Percentiles rank a stretch among this genome's conserved stretches.
phyloP scores from a whole-genome alignment of 176 grass and related monocot species.

The Oryza rufipogon region DNA sequence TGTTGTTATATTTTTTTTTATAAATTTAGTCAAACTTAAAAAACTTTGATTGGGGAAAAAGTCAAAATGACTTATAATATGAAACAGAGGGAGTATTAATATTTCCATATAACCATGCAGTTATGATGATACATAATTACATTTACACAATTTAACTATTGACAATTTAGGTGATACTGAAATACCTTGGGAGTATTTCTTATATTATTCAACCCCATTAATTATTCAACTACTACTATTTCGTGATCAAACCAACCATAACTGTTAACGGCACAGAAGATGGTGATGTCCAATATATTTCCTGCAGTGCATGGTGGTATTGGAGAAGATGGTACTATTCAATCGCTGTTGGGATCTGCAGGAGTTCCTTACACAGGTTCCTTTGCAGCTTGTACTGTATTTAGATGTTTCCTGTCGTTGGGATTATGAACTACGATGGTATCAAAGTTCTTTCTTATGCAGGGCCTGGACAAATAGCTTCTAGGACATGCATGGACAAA shows the following conservation, averaged over 20 bases:
- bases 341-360: constrained; percentile 78
- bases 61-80: too few relatives aligned
- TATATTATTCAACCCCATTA: neutral
- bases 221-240: neutral
- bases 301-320: constrained; percentile 95
- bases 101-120: neutral
- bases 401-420: constrained; percentile 6
- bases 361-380: constrained; percentile 91
- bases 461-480: constrained; percentile 86
- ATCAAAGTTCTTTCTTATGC: constrained; percentile 33
- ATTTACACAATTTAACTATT: neutral
- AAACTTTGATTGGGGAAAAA: too few relatives aligned
- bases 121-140: neutral
- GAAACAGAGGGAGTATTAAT: neutral
- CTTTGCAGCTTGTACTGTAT: neutral
- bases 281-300: constrained; percentile 21
- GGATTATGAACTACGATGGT: constrained; percentile 34
- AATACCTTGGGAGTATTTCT: neutral
- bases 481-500: constrained; percentile 95
- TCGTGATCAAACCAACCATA: neutral
- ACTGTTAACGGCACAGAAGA: neutral
- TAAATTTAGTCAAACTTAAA: too few relatives aligned
- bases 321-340: constrained; percentile 95
- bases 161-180: neutral
- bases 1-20: too few relatives aligned